A percentile compares a stretch with the other conserved stretches of the same genome.
Conservation (phyloP, 1,139 yeast species). For the Candida sanyaensis region DNA sequence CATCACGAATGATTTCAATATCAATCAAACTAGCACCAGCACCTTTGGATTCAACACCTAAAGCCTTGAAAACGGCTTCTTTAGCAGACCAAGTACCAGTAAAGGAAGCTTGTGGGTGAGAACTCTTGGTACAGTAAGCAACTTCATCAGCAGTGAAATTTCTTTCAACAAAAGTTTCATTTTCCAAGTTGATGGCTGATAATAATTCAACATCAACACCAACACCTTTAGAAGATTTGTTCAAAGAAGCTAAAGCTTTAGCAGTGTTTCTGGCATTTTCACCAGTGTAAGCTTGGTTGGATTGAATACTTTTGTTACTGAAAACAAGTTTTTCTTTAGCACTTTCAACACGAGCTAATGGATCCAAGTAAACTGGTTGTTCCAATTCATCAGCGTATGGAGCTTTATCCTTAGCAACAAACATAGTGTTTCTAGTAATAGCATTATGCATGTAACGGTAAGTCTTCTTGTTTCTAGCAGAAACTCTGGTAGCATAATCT, state of each 20-base stretch:
- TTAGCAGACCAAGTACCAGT: constrained; percentile 99
- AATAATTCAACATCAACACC: constrained; percentile 97
- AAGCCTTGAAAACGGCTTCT: constrained; percentile 97
- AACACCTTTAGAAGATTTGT: constrained; percentile 65
- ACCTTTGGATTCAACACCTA: constrained; percentile 87
- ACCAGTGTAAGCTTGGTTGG: constrained; percentile 36
- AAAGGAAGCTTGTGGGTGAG: constrained; percentile 84
- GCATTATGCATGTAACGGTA: constrained; percentile 97
- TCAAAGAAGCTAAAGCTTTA: constrained; percentile 49
- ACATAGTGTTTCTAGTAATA: constrained; percentile 85
- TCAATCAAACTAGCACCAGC: constrained; percentile 93
- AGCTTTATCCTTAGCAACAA: constrained; percentile 89
- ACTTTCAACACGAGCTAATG: constrained; percentile 82
- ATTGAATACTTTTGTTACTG: constrained; percentile 42
- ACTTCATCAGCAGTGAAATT: constrained; percentile 86
- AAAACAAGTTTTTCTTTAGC: constrained; percentile 49
- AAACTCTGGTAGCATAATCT: constrained; percentile 69
- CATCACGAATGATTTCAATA: constrained; percentile 79
- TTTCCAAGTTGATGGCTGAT: constrained; percentile 75
- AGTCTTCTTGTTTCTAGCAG: constrained; percentile 82
- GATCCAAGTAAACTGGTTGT: constrained; percentile 89
- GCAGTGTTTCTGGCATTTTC: constrained; percentile 45
- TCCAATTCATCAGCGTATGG: constrained; percentile 91
- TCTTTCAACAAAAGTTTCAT: constrained; percentile 87
- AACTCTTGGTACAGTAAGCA: constrained; percentile 69